Conservation (phyloP, 306 rosid species). For the Erythrophleum fordii region DNA sequence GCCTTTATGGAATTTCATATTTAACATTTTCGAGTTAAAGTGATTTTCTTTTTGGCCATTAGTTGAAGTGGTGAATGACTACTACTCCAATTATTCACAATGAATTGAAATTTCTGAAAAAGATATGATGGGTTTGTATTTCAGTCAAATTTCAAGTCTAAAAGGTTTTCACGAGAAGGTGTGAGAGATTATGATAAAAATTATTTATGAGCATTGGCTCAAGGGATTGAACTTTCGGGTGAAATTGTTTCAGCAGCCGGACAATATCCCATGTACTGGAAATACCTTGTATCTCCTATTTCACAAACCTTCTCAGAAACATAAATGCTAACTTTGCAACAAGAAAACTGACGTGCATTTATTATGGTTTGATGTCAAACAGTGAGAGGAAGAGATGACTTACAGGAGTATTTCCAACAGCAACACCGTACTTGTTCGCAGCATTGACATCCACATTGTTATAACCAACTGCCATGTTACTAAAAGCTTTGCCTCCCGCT, state of each 20-base stretch:
- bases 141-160: too few species aligned
- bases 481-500: slow-evolving; percentile 97
- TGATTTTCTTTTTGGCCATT: neutral
- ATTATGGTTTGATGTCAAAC: neutral
- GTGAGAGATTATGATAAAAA: too few species aligned
- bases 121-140: too few species aligned
- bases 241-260: neutral
- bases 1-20: neutral
- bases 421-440: slow-evolving; percentile 74
- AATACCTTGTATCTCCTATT: neutral
- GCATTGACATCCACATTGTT: slow-evolving; percentile 92
- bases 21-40: neutral
- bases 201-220: too few species aligned
- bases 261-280: neutral
- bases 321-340: neutral
- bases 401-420: slow-evolving; percentile 75
- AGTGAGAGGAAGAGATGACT: neutral
- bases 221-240: neutral
- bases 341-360: neutral
- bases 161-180: too few species aligned
- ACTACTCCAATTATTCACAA: neutral
- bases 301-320: neutral
- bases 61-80: neutral
- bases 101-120: too few species aligned
- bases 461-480: slow-evolving; percentile 99